phyloP scores from a whole-genome alignment of 2,329 filamentous ascomycete species.

The Fonsecaea nubica region DNA sequence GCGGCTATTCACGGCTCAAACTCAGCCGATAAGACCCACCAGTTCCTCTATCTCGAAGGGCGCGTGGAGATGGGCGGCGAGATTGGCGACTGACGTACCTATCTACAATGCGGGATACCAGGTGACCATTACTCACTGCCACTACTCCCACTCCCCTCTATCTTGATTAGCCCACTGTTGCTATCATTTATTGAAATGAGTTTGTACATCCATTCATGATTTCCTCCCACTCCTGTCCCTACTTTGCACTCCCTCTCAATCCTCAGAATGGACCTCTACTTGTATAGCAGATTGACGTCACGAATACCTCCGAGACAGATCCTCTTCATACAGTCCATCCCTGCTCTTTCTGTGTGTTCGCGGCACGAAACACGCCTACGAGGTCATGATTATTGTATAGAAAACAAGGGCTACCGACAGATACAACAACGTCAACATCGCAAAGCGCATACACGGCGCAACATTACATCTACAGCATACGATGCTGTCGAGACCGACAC shows the following conservation, averaged over 20 bases:
- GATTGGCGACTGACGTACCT: slow-evolving; percentile 12
- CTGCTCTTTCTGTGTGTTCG: slow-evolving; percentile 6
- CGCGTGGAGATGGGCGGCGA: slow-evolving; percentile 14
- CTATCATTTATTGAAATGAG: slow-evolving; percentile 1
- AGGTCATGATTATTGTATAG: neutral
- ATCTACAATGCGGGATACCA: neutral
- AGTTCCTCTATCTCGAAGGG: slow-evolving; percentile 15
- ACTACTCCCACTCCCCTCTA: slow-evolving; percentile 2
- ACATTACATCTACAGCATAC: slow-evolving; percentile 33
- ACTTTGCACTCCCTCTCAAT: neutral
- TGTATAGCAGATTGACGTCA: slow-evolving; percentile 7
- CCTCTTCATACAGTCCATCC: slow-evolving; percentile 8
- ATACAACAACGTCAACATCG: slow-evolving; percentile 23
- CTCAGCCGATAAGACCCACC: neutral
- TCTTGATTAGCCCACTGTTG: slow-evolving; percentile 1
- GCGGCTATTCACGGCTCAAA: slow-evolving; percentile 14
- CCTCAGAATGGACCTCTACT: slow-evolving; percentile 23
- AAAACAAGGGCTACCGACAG: slow-evolving; percentile 1
- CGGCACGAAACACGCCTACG: neutral
- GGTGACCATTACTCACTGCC: neutral
- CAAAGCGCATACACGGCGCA: slow-evolving; percentile 33
- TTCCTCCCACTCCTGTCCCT: neutral
- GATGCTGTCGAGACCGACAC: slow-evolving; percentile 6
- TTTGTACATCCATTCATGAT: slow-evolving; percentile 7
- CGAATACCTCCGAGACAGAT: slow-evolving; percentile 13